These are phyloP conservation scores for Lantana camara DNA, from an alignment of 257 asterid genomes.

Conservation along the genomic window DNA sequence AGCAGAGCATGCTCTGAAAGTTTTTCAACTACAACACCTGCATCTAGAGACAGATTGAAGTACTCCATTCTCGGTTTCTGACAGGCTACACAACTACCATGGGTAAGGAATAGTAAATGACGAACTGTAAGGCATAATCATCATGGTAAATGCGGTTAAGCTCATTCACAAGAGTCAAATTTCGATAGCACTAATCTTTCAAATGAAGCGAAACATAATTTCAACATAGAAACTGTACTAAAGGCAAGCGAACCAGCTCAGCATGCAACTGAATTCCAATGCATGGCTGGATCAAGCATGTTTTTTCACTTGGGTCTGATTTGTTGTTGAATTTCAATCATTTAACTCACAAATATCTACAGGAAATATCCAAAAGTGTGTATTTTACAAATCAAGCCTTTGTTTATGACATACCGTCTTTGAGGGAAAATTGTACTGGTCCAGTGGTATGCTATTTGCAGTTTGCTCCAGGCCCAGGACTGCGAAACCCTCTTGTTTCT, in stretches of 20 bases:
- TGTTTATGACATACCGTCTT: conserved; percentile 59
- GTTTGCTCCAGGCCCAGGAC: conserved; percentile 96
- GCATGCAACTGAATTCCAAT: neutral
- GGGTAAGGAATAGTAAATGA: too few relatives aligned
- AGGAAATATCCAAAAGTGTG: conserved; percentile 1
- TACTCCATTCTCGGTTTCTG: too few relatives aligned
- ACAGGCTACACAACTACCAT: too few relatives aligned
- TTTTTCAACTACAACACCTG: neutral
- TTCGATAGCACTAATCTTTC: too few relatives aligned
- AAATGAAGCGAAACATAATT: too few relatives aligned
- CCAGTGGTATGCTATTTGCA: conserved; percentile 86
- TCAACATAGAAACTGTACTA: neutral
- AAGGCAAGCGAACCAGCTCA: conserved; percentile 1
- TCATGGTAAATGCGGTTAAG: too few relatives aligned
- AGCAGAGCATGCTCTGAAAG: neutral
- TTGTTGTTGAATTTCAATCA: neutral
- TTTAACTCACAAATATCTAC: neutral
- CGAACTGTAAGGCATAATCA: too few relatives aligned
- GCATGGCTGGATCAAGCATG: neutral
- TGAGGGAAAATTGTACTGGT: conserved; percentile 65
- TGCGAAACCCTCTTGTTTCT: conserved; percentile 78
- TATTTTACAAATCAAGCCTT: conserved; percentile 6
- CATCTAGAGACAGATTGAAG: too few relatives aligned
- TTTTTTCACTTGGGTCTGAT: neutral
- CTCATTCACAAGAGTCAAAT: too few relatives aligned